Percentiles rank a stretch among this genome's conserved stretches.
Evolutionary conservation across 2,329 filamentous ascomycete species (phyloP).

Genomic region (Neospermospora avenae): DNA sequence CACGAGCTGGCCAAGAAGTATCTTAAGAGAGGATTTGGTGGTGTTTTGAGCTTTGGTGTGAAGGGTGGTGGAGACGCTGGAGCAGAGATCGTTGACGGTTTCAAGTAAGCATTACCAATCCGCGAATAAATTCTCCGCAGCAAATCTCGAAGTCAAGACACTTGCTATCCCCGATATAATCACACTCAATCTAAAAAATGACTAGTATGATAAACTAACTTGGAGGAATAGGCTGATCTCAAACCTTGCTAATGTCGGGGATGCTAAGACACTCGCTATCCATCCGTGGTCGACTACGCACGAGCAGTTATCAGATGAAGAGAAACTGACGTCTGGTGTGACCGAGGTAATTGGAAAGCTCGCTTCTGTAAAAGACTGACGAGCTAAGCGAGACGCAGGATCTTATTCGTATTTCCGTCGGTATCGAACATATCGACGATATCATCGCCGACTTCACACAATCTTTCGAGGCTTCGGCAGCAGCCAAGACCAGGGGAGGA

Average conservation of each 20-base stretch:
- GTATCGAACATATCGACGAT: conserved; percentile 95
- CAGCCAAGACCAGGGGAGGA: conserved; percentile 36
- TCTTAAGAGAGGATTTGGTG: conserved; percentile 78
- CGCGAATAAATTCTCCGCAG: too few species aligned
- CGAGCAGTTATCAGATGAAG: conserved; percentile 81
- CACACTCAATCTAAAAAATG: too few species aligned
- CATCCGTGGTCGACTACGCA: conserved; percentile 96
- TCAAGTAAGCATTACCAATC: too few species aligned
- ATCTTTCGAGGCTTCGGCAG: conserved; percentile 65
- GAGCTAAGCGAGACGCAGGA: conserved; percentile 50
- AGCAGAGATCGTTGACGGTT: conserved; percentile 84
- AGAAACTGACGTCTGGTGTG: conserved; percentile 76
- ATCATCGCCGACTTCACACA: conserved; percentile 96
- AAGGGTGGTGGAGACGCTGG: conserved; percentile 84
- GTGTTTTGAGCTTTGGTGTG: conserved; percentile 89
- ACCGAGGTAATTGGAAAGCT: conserved; percentile 55
- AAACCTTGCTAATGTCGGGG: conserved; percentile 93
- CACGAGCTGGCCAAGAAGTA: conserved; percentile 85
- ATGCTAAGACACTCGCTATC: conserved; percentile 91
- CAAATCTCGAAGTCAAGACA: too few species aligned
- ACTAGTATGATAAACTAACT: too few species aligned
- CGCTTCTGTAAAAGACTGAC: background rate
- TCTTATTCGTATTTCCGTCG: conserved; percentile 91
- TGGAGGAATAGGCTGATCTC: too few species aligned
- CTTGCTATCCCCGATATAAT: too few species aligned